Conservation (phyloP, 306 rosid genomes). For the Benincasa hispida region DNA sequence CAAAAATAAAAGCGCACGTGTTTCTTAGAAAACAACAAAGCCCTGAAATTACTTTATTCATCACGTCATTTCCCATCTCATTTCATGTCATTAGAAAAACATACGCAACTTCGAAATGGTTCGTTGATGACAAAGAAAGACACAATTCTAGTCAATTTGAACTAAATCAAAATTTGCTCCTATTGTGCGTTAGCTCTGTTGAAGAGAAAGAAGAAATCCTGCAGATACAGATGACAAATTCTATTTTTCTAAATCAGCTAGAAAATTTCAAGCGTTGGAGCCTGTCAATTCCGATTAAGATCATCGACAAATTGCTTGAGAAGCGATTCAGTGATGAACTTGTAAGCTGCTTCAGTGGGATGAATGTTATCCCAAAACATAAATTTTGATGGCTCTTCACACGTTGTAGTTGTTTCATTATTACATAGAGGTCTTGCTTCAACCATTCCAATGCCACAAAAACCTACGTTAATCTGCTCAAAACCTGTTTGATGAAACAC, state of each 20-base stretch:
- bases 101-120: no score
- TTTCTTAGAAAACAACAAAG: no score
- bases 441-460: background rate
- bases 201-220: background rate
- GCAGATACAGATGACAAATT: constrained; percentile 11
- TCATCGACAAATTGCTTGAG: background rate
- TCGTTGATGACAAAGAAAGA: no score
- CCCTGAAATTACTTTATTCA: no score
- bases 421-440: constrained; percentile 41
- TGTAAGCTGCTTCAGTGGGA: constrained; percentile 30
- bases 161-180: background rate
- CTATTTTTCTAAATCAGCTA: background rate
- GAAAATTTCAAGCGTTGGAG: background rate
- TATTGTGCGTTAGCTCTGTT: background rate
- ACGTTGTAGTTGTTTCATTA: background rate
- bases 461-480: background rate
- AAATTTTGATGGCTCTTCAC: constrained; percentile 24
- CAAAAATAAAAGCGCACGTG: no score
- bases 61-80: no score
- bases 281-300: background rate
- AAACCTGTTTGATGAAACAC: background rate
- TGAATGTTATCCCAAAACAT: constrained; percentile 59
- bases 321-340: constrained; percentile 10
- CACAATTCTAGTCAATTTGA: background rate
- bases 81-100: no score